These are phyloP conservation scores for Forsythia suspensa DNA, from an alignment of 257 asterid genomes.

Conservation along the genomic window DNA sequence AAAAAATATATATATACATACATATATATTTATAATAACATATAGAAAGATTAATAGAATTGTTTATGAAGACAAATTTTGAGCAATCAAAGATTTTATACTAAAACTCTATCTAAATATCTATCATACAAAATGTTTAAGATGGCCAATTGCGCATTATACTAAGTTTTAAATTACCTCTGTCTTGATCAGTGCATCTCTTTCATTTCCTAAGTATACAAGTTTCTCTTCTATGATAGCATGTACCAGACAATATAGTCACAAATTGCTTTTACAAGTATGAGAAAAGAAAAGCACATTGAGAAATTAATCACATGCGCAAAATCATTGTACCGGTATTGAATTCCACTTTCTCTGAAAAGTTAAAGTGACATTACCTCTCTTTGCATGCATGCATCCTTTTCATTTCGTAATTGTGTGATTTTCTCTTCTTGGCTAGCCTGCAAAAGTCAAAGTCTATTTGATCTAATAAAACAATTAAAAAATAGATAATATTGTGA, in stretches of 20 bases:
- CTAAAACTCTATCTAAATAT: not conserved
- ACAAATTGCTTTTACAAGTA: not conserved
- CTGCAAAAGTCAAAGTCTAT: conserved; percentile 13
- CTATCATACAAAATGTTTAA: not conserved
- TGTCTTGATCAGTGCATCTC: not conserved
- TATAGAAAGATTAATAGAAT: no score
- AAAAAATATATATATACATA: not conserved
- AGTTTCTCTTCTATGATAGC: not conserved
- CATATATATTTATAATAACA: no score
- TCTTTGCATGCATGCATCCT: conserved; percentile 16
- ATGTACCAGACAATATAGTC: not conserved
- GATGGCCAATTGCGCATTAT: not conserved
- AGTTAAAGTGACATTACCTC: conserved; percentile 19
- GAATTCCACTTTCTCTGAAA: not conserved
- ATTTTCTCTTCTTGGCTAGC: conserved; percentile 33
- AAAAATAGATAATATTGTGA: not conserved
- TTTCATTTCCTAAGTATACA: not conserved
- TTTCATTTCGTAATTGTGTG: conserved; percentile 31
- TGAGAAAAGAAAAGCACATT: not conserved
- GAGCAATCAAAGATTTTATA: not conserved
- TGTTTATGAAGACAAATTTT: not conserved
- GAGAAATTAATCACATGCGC: not conserved
- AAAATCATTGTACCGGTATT: not conserved
- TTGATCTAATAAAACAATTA: not conserved
- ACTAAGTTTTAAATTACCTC: not conserved